phyloP scores from a whole-genome alignment of 2,329 filamentous ascomycete genomes.

The Aspergillus udagawae region DNA sequence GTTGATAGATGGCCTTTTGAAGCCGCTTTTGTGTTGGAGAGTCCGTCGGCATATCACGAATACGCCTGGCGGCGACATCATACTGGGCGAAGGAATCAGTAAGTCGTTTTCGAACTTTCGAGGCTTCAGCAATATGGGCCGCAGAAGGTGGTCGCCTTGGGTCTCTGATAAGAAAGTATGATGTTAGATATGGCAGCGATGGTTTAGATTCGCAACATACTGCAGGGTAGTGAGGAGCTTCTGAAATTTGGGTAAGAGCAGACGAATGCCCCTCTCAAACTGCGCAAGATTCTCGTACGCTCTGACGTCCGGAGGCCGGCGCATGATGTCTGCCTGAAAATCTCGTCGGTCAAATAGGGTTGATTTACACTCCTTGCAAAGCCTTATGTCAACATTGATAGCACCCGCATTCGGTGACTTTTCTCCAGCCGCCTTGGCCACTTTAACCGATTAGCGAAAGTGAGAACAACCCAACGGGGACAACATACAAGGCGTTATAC shows the following conservation, averaged over 20 bases:
- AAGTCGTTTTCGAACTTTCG: constrained; percentile 82
- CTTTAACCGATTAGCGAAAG: constrained; percentile 29
- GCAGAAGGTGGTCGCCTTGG: constrained; percentile 61
- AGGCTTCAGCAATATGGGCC: constrained; percentile 75
- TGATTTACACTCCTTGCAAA: constrained; percentile 83
- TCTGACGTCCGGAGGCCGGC: constrained; percentile 69
- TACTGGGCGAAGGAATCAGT: constrained; percentile 89
- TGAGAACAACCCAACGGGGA: background rate
- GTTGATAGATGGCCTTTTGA: constrained; percentile 76
- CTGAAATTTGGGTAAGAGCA: constrained; percentile 80
- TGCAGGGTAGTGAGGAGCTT: constrained; percentile 70
- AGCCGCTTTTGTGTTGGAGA: constrained; percentile 69
- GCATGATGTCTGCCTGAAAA: constrained; percentile 65
- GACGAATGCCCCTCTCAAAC: constrained; percentile 80
- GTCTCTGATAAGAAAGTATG: constrained; percentile 41
- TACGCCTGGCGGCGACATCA: constrained; percentile 72
- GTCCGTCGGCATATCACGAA: constrained; percentile 72
- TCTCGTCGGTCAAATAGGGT: constrained; percentile 71
- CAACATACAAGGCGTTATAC: constrained; percentile 62
- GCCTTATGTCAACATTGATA: constrained; percentile 74
- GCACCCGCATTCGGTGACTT: constrained; percentile 46
- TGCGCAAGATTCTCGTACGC: constrained; percentile 80
- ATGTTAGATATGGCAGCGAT: background rate
- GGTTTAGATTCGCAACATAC: constrained; percentile 26
- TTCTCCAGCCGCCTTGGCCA: constrained; percentile 37